Percentiles rank a stretch among this genome's conserved stretches.
These are phyloP conservation scores for Russula griseocarnosa DNA, from an alignment of 768 basidiomycete species.

Conservation along the genomic window DNA sequence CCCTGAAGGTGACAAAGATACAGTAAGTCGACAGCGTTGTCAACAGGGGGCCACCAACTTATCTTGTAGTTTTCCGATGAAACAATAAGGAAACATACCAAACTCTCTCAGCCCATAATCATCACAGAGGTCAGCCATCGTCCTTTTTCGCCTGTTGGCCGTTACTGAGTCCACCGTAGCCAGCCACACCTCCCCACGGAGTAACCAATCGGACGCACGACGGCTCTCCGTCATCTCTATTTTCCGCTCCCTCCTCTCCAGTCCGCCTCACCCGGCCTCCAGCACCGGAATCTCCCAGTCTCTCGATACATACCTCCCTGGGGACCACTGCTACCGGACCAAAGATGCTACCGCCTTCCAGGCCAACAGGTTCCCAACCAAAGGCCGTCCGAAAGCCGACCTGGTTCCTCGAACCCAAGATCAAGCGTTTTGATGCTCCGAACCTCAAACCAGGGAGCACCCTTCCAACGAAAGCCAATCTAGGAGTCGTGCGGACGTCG, in stretches of 20 bases:
- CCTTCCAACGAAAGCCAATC: constrained; percentile 23
- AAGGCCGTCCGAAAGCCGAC: constrained; percentile 17
- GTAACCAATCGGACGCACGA: background rate
- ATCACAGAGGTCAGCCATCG: background rate
- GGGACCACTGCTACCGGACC: background rate
- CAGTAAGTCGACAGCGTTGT: constrained; percentile 3
- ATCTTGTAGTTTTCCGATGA: background rate
- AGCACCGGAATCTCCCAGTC: background rate
- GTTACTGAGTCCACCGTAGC: constrained; percentile 11
- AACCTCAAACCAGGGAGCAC: constrained; percentile 24
- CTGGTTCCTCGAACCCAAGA: constrained; percentile 32
- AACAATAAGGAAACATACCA: constrained; percentile 10
- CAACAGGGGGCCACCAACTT: background rate
- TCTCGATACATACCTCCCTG: background rate
- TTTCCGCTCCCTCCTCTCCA: constrained; percentile 30
- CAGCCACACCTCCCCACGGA: constrained; percentile 15
- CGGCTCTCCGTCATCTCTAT: constrained; percentile 29
- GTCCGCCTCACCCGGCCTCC: background rate
- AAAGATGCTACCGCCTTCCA: background rate
- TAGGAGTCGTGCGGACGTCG: constrained; percentile 7
- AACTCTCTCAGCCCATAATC: background rate
- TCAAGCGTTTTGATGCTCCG: constrained; percentile 34
- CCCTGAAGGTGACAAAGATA: background rate
- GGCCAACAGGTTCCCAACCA: background rate
- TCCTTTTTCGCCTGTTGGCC: background rate